Percentiles rank a stretch among this genome's conserved stretches.
phyloP scores from a whole-genome alignment of 78 protist genomes.

The Chrysochromulina parva region DNA sequence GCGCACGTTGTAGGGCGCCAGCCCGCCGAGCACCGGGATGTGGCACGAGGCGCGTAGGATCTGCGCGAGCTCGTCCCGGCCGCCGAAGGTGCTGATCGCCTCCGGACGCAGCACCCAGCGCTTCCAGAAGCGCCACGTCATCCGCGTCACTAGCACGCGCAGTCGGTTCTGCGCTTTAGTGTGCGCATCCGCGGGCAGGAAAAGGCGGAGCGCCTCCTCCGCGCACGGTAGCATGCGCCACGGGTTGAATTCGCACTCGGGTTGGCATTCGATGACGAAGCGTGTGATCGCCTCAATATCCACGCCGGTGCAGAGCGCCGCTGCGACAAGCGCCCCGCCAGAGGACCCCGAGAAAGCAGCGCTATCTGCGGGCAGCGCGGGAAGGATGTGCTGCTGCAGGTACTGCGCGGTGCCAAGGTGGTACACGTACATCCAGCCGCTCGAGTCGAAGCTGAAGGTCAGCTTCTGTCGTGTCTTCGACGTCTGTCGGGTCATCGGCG shows the following conservation, averaged over 20 bases:
- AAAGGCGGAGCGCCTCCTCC: too few relatives aligned
- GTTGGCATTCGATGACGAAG: neutral
- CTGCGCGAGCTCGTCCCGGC: too few relatives aligned
- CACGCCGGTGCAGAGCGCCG: neutral
- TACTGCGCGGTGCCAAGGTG: neutral
- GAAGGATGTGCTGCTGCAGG: slow-evolving; percentile 1
- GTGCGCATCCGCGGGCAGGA: neutral
- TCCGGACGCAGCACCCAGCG: neutral
- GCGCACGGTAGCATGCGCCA: neutral
- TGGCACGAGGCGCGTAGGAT: slow-evolving; percentile 18
- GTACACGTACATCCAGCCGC: slow-evolving; percentile 15
- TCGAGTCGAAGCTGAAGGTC: slow-evolving; percentile 16
- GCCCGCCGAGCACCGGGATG: neutral
- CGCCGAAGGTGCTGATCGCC: neutral
- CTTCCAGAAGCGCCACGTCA: neutral
- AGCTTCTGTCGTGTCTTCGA: neutral
- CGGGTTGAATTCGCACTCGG: neutral
- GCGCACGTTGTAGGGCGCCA: neutral
- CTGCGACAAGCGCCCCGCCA: slow-evolving; percentile 19
- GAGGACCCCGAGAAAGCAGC: neutral
- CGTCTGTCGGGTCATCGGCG: too few relatives aligned
- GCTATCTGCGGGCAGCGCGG: neutral
- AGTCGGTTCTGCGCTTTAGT: neutral
- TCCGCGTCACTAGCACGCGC: slow-evolving; percentile 13
- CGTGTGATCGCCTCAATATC: neutral